These are phyloP conservation scores for Sporothrix euskadiensis DNA, from an alignment of 2,329 filamentous ascomycete genomes.

Conservation along the genomic window DNA sequence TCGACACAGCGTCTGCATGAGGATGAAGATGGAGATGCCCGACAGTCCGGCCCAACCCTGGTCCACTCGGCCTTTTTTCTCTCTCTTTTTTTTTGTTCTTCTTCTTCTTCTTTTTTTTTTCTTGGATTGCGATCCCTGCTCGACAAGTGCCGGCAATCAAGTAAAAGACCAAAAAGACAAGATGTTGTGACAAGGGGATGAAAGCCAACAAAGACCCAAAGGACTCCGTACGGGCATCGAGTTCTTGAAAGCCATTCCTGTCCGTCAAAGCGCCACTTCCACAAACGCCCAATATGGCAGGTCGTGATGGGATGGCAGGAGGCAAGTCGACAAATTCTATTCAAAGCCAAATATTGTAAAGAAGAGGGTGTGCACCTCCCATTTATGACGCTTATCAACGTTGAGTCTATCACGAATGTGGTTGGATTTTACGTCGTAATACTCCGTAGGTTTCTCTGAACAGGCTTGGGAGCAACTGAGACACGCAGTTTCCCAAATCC, in stretches of 20 bases:
- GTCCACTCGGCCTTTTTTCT: not conserved
- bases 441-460: not conserved
- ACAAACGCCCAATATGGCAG: not conserved
- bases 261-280: not conserved
- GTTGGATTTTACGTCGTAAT: not conserved
- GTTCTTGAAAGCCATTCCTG: not conserved
- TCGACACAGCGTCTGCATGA: not conserved
- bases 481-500: not conserved
- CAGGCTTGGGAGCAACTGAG: not conserved
- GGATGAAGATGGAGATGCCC: too few species aligned
- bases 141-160: not conserved
- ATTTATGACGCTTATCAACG: not conserved
- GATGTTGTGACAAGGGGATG: not conserved
- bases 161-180: not conserved
- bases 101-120: not conserved
- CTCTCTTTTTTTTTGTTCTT: not conserved
- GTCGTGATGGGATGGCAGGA: not conserved
- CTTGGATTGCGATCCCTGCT: not conserved
- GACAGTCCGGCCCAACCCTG: not conserved
- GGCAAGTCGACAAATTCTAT: not conserved
- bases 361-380: not conserved
- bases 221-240: not conserved
- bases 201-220: not conserved
- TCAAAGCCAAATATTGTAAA: not conserved
- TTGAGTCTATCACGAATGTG: not conserved